These are phyloP conservation scores for Porphyrellus cyaneotinctus DNA, from an alignment of 768 basidiomycete genomes.

Conservation along the genomic window DNA sequence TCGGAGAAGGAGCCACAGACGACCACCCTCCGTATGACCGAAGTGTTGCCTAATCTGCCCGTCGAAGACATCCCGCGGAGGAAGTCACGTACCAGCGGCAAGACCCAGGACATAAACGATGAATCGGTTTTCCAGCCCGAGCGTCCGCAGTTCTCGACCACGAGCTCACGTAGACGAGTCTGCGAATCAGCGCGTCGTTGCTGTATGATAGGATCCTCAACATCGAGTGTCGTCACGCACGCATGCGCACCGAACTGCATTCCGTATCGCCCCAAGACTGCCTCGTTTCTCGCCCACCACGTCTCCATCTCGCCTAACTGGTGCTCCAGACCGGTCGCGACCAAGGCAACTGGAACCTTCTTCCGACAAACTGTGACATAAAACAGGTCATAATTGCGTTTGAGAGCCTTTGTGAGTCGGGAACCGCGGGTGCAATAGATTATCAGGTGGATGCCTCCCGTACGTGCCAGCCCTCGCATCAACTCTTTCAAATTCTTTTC, in stretches of 20 bases:
- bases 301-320: conserved; percentile 19
- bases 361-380: conserved; percentile 31
- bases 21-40: background rate
- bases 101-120: background rate
- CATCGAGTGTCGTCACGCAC: conserved; percentile 9
- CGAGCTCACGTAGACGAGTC: background rate
- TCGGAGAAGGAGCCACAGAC: background rate
- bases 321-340: conserved; percentile 35
- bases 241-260: conserved; percentile 29
- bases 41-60: background rate
- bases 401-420: conserved; percentile 8
- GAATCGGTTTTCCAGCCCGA: background rate
- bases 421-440: conserved; percentile 5
- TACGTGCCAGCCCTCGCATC: background rate
- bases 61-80: background rate
- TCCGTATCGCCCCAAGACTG: conserved; percentile 16
- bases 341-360: conserved; percentile 34
- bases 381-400: conserved; percentile 34
- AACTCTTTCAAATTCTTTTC: background rate
- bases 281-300: conserved; percentile 29
- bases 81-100: background rate
- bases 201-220: background rate
- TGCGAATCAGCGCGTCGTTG: background rate
- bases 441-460: conserved; percentile 7
- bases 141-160: background rate